Base-by-base conservation (phyloP, 345 rosid species). In the Fremontodendron californicum region DNA sequence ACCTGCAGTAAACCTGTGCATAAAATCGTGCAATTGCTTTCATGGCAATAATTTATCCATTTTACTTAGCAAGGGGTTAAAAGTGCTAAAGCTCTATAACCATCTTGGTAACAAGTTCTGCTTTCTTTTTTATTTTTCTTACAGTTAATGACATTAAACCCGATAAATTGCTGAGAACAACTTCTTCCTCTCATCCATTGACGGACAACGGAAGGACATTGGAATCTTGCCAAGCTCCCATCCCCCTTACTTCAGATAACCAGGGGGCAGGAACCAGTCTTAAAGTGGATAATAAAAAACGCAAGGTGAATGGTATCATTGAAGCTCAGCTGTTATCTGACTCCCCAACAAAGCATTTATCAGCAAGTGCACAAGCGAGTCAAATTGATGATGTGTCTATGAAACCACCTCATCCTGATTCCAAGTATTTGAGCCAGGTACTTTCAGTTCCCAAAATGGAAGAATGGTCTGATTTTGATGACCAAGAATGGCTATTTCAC, bases 381-480 rank as follows among this genome's bases (percentile, higher is more conserved):
- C 84, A 81, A 61, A 80, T 61, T 27, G 78, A 71, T 35, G 89
- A 85, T 82, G 85, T 43, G 25, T 79, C 82, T 49, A 60, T 27
- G 42, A 88, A 83, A 78, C 92, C 85, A 46, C 94, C 90, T 45
- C 97, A 92, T 83, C 89, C 92, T 0, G 95, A 92, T 81, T 77
- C 77, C 18, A 90, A 93, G 81, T 85, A 85, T 82, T 85, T 90
- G 55, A 80, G 79, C 83, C 81, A 81, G 83, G 75, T 93, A 63
- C 84, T 93, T 42, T 70, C 79, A 52, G 82, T 93, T 70, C 94
- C 97, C 27, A 80, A 81, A 71, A 80, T 82, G 82, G 90, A 93
- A 75, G 90, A 86, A 37, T 45, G 74, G 81, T 64, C 77, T 19
- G 86, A 85, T 78, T 77, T 76, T 71, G 87, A 78, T 82, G 90